Evolutionary conservation across 805 yeast genomes (phyloP).

Genomic region (Yamadazyma sp.): DNA sequence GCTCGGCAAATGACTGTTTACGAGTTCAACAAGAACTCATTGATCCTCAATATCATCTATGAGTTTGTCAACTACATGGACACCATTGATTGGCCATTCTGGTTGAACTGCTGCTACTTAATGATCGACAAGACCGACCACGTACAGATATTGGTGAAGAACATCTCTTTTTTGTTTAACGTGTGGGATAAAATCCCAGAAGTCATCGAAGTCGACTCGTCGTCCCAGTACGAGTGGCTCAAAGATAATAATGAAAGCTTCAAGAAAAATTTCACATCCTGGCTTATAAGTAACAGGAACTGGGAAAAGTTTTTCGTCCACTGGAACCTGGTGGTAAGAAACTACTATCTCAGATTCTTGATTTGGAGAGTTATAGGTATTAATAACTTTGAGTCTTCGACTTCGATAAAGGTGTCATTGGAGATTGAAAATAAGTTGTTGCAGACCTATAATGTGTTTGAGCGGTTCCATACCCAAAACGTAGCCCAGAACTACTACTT

Average conservation of each 20-base stretch:
- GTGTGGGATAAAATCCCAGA: constrained; percentile 70
- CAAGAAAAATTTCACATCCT: constrained; percentile 49
- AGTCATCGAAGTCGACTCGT: constrained; percentile 9
- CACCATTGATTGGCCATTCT: constrained; percentile 68
- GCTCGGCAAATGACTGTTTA: constrained; percentile 38
- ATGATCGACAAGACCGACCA: constrained; percentile 62
- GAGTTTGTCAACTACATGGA: constrained; percentile 39
- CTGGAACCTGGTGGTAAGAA: constrained; percentile 76
- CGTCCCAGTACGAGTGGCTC: constrained; percentile 37
- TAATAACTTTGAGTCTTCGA: constrained; percentile 38
- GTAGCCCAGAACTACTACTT: constrained; percentile 20
- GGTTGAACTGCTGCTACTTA: constrained; percentile 60
- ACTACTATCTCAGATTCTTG: constrained; percentile 63
- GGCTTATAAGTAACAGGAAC: constrained; percentile 49
- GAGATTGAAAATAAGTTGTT: constrained; percentile 31
- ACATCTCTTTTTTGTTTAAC: constrained; percentile 66
- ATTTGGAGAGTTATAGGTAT: constrained; percentile 62
- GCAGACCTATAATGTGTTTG: constrained; percentile 24
- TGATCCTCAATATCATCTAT: constrained; percentile 39
- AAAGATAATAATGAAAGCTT: constrained; percentile 37
- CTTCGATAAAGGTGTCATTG: constrained; percentile 29
- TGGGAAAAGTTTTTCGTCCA: constrained; percentile 68
- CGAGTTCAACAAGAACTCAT: constrained; percentile 38
- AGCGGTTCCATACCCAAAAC: constrained; percentile 25
- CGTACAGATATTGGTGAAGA: constrained; percentile 60